Base-by-base conservation (phyloP, 331 rosid genomes). In the Saraca asoca region DNA sequence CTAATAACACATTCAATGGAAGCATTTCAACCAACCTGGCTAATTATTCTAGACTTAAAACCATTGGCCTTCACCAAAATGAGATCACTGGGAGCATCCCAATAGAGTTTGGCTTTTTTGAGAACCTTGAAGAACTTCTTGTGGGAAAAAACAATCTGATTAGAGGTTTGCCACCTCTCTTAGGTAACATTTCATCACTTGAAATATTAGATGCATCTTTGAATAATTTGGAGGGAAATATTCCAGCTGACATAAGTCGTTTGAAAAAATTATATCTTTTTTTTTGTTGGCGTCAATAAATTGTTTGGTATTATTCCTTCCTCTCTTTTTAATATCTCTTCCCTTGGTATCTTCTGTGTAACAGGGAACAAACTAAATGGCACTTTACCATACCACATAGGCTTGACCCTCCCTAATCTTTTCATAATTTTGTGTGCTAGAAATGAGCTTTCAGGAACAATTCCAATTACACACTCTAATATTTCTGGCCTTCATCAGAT, bases 401-500 rank as follows among this genome's bases (percentile, higher is more conserved):
- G 43, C 60, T 16, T 13, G 14, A 53, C 12, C 10, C 20, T 68
- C n/a, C 70, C 70, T 12, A 61, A 68, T 35, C 65, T 75, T 29
- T 3, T 8, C 11, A 0, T 0, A 0, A 2, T 68, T 0, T 0
- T 0, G 1, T 5, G 52, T 2, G 7, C 5, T 10, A 1, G 4
- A 6, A 51, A 66, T 12, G 9, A 52, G 5, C 64, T 39, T 8
- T 5, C 11, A 2, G 43, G 43, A 10, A 2, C 43, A 6, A 10
- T 39, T 7, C 43, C 43, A 2, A 3, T 10, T 7, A 52, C 66
- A 3, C 1, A 68, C 0, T 52, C 65, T 5, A 69, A 76, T 56
- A 52, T 64, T 37, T 62, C 75, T 48, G 4, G 39, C 53, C 75
- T 75, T 55, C n/a, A n/a, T n/a, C n/a, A n/a, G n/a, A n/a, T n/a